Evolutionary conservation across 805 yeast genomes (phyloP), one percentile per base, ranked within the genome.

Genomic region (Cyberlindnera euphorbiiphila): DNA sequence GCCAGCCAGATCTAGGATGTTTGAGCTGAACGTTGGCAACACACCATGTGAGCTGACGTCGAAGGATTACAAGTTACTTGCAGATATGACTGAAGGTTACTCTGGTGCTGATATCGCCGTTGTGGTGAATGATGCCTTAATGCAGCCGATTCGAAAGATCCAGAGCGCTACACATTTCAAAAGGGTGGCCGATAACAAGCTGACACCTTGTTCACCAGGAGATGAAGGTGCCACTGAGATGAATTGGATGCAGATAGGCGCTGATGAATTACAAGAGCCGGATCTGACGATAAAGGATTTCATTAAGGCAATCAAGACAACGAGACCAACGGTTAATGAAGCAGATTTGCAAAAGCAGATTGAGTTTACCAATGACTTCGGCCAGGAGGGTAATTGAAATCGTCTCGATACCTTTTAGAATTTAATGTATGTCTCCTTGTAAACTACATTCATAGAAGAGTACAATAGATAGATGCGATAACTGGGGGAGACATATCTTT

Each of bases 131-230:
- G 99, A 93, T 61, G 98, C 98, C 0, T 68, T 93, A 50, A 93
- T 93, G 98, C 94, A 91, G 61, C 98, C 99, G 2, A 87, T 93
- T 42, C 75, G 98, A 53, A 88, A 87, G 58, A 87, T 93, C 46
- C 98, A 91, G 62, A 81, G 77, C 55, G 97, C 98, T 1, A 93
- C 98, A 0, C 98, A 93, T 68, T 93, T 93, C 68, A 84, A 83
- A 57, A 69, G 72, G 43, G 68, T 70, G 7, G 71, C 65, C 3
- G 68, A 64, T 19, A 56, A 55, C 21, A 79, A 77, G 57, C 72
- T 77, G 34, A 85, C 89, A 12, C 98, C 98, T 1, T 93, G 98
- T 57, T 88, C 97, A 0, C 99, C 99, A 0, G 99, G 99, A n/a
- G 96, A 85, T 47, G 57, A 61, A 3, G 85, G 74, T 13, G 96